phyloP scores from a whole-genome alignment of 1,284 basidiomycete species.

The Melampsora abietis-canadensis region DNA sequence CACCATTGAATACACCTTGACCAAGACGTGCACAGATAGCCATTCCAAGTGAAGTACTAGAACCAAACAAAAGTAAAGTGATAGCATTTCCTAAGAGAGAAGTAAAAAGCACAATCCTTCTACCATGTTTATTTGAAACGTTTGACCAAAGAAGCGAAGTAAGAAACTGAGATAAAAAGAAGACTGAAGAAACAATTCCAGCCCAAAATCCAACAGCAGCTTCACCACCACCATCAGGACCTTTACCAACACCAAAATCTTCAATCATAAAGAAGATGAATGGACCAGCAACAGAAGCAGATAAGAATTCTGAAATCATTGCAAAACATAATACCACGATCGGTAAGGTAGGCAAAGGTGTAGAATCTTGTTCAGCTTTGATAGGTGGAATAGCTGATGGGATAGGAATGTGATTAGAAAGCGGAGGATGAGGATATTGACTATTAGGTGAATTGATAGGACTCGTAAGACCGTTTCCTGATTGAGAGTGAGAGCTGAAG shows the following conservation, averaged over 20 bases:
- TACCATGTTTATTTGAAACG: constrained; percentile 84
- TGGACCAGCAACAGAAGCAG: constrained; percentile 82
- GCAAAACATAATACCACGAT: constrained; percentile 87
- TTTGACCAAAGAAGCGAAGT: constrained; percentile 91
- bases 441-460: not conserved
- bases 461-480: constrained; percentile 2
- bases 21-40: constrained; percentile 83
- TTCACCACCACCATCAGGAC: constrained; percentile 61
- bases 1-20: constrained; percentile 81
- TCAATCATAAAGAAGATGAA: constrained; percentile 90
- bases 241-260: constrained; percentile 61
- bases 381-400: constrained; percentile 72
- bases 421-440: constrained; percentile 15
- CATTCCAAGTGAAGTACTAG: constrained; percentile 67
- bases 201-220: constrained; percentile 79
- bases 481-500: constrained; percentile 14
- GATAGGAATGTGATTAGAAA: constrained; percentile 57
- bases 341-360: constrained; percentile 77
- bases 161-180: constrained; percentile 66
- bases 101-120: constrained; percentile 75
- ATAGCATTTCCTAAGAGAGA: constrained; percentile 78
- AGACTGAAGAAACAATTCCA: constrained; percentile 60
- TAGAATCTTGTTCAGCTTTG: constrained; percentile 57
- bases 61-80: constrained; percentile 78
- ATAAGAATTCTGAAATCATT: constrained; percentile 87